A percentile compares a stretch with the other conserved stretches of the same genome.
Evolutionary conservation across 2,329 filamentous ascomycete genomes (phyloP).

Genomic region (Alternaria sp.): DNA sequence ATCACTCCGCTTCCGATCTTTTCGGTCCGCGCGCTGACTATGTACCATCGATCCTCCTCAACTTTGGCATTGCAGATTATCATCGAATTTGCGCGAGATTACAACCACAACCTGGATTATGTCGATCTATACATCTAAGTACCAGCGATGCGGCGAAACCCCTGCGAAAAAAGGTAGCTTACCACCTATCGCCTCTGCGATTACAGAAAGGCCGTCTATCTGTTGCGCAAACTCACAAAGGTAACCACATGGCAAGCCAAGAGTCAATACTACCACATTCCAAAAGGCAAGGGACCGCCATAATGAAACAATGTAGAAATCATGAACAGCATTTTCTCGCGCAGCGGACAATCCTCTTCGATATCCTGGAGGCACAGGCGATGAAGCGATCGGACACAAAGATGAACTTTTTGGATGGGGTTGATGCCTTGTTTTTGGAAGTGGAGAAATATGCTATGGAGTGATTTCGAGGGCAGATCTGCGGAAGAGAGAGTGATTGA

Average conservation of each 20-base stretch:
- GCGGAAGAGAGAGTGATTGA: constrained; percentile 1
- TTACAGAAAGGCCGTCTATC: too few relatives aligned
- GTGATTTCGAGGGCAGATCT: not conserved
- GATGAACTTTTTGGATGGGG: not conserved
- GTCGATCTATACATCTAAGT: not conserved
- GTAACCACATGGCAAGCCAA: too few relatives aligned
- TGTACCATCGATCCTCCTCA: not conserved
- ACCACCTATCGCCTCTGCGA: too few relatives aligned
- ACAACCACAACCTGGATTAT: not conserved
- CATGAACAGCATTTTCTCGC: not conserved
- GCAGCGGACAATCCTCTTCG: not conserved
- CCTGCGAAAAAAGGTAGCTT: not conserved
- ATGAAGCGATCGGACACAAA: constrained; percentile 12
- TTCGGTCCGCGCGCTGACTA: not conserved
- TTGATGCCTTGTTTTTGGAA: not conserved
- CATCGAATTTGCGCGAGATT: not conserved
- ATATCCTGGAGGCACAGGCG: constrained; percentile 12
- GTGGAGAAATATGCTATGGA: not conserved
- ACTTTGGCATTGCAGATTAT: not conserved
- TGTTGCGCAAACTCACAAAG: too few relatives aligned
- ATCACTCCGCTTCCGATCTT: not conserved
- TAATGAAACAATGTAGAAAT: too few relatives aligned
- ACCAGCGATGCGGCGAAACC: not conserved
- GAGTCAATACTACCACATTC: too few relatives aligned
- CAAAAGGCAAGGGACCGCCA: too few relatives aligned